Evolutionary conservation across 306 rosid species (phyloP), one percentile per base, ranked within the genome.

Genomic region (Begonia peltatifolia): DNA sequence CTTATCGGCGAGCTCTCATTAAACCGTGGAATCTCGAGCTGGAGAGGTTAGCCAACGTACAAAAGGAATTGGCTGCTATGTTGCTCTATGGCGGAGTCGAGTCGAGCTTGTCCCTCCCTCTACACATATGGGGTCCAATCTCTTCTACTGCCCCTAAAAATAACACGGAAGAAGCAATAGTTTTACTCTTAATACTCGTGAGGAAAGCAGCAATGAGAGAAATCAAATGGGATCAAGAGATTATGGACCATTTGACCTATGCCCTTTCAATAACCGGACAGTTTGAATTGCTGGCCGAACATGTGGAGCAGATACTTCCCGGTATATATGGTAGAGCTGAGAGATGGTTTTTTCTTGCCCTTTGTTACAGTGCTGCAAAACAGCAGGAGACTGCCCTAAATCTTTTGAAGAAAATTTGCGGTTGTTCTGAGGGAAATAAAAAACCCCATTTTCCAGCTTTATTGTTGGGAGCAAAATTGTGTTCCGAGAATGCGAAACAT

Each of bases 21-120:
- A 85, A 83, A 73, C 95, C 92, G 1, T 90, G 99, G 99, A 90
- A 90, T 66, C 52, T 86, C 73, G 80, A 78, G 58, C 76, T 81
- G 0, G 62, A 41, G 46, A 76, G 73, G 64, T 65, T 86, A 74
- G 88, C 99, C 10, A 15, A 47, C 53, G 60, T 83, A 2, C 92
- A 86, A 63, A 90, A 83, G 50, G 81, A 72, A 62, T 79, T 90
- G 58, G 92, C 88, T 17, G 64, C 76, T 36, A 79, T 72, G n/a
- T 68, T 90, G 53, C 86, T 90, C 56, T 90, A 90, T 42, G 72
- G 86, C 43, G 94, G 99, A 57, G 80, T 76, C 48, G 95, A 90
- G 65, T 75, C 77, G 57, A 73, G 62, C 74, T 63, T 83, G 47
- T 82, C 80, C 49, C 63, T 84, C 56, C 71, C 66, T 61, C 65